Evolutionary conservation across 108 stramenopile species (phyloP).

Genomic region (Skeletonema menzelii): DNA sequence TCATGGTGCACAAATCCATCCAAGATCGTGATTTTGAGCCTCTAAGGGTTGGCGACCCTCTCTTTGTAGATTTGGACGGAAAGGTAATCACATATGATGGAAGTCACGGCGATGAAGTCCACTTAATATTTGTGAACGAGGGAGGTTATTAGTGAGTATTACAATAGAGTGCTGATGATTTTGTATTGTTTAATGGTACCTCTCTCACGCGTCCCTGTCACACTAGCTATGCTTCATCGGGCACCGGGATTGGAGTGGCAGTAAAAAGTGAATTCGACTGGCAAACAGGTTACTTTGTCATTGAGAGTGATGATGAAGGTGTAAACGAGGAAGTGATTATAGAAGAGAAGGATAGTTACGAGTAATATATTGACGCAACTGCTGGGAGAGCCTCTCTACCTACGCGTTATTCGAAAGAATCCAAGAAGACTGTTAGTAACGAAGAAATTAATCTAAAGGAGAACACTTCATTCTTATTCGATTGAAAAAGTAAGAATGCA

Average conservation of each 20-base stretch:
- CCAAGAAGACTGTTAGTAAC: no score
- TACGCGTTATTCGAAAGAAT: no score
- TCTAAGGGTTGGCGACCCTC: constrained; percentile 66
- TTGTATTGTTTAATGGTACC: no score
- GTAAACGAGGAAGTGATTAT: constrained; percentile 31
- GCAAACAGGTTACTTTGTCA: constrained; percentile 46
- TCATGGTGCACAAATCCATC: constrained; percentile 56
- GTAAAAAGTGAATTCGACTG: constrained; percentile 56
- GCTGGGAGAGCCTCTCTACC: no score
- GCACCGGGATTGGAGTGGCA: constrained; percentile 79
- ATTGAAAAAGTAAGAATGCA: no score
- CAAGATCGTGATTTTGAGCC: constrained; percentile 74
- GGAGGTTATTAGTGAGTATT: constrained; percentile 81
- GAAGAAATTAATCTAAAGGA: no score
- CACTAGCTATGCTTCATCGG: constrained; percentile 47
- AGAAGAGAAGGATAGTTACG: constrained; percentile 36
- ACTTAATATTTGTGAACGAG: constrained; percentile 86
- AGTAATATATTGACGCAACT: no score
- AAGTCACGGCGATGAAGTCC: constrained; percentile 68
- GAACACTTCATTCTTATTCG: no score
- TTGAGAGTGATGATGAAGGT: constrained; percentile 36
- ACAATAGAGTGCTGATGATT: no score
- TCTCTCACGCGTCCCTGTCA: not conserved
- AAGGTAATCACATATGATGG: constrained; percentile 71
- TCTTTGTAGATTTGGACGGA: constrained; percentile 73